These are phyloP conservation scores for Andrographis paniculata DNA, from an alignment of 305 asterid genomes.

Conservation along the genomic window DNA sequence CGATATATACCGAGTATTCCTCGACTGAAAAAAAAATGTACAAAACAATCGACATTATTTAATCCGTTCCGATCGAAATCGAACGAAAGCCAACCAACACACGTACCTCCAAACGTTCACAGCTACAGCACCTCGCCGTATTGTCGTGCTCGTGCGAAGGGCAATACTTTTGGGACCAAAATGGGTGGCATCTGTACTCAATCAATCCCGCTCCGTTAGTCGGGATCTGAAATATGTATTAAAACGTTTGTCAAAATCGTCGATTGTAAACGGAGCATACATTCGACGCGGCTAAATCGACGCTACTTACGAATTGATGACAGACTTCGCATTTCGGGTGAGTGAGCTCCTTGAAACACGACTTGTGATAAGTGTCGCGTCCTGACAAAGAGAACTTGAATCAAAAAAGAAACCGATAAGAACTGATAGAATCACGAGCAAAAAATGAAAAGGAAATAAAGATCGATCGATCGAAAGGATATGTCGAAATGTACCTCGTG, in stretches of 20 bases:
- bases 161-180: conserved; percentile 91
- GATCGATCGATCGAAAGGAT: too few species aligned
- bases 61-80: too few species aligned
- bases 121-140: conserved; percentile 85
- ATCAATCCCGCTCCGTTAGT: conserved; percentile 50
- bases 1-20: conserved; percentile 57
- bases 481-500: too few species aligned
- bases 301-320: conserved; percentile 71
- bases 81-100: too few species aligned
- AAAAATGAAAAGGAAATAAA: too few species aligned
- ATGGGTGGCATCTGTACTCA: conserved; percentile 96
- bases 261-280: conserved; percentile 1
- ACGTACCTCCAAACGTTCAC: conserved; percentile 93
- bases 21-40: conserved; percentile 34
- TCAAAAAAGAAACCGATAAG: conserved; percentile 8
- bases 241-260: neutral
- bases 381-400: conserved; percentile 63
- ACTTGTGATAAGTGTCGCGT: conserved; percentile 71
- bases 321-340: conserved; percentile 99
- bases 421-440: neutral
- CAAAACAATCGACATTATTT: too few species aligned
- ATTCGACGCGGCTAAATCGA: too few species aligned
- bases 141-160: conserved; percentile 85
- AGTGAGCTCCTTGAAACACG: conserved; percentile 93
- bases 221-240: conserved; percentile 57